phyloP scores from a whole-genome alignment of 2,329 filamentous ascomycete species.

The Fusarium agapanthi region DNA sequence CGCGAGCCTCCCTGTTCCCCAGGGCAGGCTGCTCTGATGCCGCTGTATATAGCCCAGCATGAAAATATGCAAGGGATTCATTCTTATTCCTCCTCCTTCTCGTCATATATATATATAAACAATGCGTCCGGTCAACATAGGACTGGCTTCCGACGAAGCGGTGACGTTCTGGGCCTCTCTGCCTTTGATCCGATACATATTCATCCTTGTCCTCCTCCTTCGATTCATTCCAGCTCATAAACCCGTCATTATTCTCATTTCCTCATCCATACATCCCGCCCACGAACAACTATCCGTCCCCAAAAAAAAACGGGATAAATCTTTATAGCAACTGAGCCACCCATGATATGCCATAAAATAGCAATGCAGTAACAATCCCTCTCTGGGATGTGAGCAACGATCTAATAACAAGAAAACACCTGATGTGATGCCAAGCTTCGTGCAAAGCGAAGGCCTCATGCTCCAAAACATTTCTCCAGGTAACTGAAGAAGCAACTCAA shows the following conservation, averaged over 20 bases:
- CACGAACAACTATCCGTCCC: conserved; percentile 11
- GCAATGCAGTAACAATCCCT: conserved; percentile 20
- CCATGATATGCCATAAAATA: conserved; percentile 25
- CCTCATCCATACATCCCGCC: conserved; percentile 19
- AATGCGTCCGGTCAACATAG: conserved; percentile 13
- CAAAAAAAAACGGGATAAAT: conserved; percentile 9
- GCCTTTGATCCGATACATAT: conserved; percentile 3
- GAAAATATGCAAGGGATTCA: conserved; percentile 14
- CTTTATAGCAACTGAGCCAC: conserved; percentile 31
- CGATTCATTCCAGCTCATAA: conserved; percentile 21
- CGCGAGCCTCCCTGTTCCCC: background rate
- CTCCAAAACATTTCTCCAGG: conserved; percentile 32
- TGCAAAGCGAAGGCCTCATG: conserved; percentile 14
- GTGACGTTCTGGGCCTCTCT: conserved; percentile 2
- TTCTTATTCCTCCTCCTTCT: conserved; percentile 23
- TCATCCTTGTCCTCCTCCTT: conserved; percentile 13
- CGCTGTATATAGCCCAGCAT: conserved; percentile 11
- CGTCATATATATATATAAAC: conserved; percentile 14
- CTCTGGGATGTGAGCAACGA: conserved; percentile 25
- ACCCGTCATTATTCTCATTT: conserved; percentile 32
- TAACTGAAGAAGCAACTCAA: conserved; percentile 27
- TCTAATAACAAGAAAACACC: conserved; percentile 39
- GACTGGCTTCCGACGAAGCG: conserved; percentile 3
- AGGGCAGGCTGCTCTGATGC: background rate
- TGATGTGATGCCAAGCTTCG: conserved; percentile 11